phyloP scores from a whole-genome alignment of 345 rosid species.

The Microcos paniculata region DNA sequence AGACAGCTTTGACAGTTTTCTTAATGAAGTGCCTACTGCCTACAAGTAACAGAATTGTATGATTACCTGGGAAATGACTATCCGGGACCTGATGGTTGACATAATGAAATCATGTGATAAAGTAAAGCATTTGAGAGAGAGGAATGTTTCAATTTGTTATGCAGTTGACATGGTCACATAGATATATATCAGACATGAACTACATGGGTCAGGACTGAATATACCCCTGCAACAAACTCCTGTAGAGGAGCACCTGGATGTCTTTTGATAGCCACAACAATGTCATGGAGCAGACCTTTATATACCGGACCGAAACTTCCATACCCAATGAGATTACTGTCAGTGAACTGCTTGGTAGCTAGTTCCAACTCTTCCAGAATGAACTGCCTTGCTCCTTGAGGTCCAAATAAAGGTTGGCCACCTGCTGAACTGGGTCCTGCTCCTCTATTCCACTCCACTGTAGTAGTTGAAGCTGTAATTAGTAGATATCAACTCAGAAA shows the following conservation, averaged over 20 bases:
- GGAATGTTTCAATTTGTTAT: neutral
- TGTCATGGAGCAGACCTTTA: constrained; percentile 49
- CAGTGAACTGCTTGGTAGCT: constrained; percentile 56
- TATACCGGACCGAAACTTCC: constrained; percentile 59
- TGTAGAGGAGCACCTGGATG: constrained; percentile 35
- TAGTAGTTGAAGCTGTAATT: constrained; percentile 6
- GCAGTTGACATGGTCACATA: neutral
- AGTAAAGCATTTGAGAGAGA: neutral
- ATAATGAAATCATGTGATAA: neutral
- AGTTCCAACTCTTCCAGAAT: constrained; percentile 52
- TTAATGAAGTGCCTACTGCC: neutral
- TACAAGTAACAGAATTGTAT: neutral
- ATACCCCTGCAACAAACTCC: constrained; percentile 56
- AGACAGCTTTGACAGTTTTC: neutral
- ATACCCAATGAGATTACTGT: constrained; percentile 43
- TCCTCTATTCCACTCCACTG: constrained; percentile 46
- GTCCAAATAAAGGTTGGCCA: constrained; percentile 24
- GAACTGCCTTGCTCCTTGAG: constrained; percentile 41
- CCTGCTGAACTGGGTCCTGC: constrained; percentile 35
- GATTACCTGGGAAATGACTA: neutral
- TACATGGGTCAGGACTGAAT: neutral
- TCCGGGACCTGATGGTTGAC: neutral
- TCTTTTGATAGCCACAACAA: constrained; percentile 55
- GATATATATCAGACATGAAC: neutral
- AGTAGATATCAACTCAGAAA: neutral